Conservation (phyloP, 1,139 yeast species). For the Magnusiomyces suaveolens region DNA sequence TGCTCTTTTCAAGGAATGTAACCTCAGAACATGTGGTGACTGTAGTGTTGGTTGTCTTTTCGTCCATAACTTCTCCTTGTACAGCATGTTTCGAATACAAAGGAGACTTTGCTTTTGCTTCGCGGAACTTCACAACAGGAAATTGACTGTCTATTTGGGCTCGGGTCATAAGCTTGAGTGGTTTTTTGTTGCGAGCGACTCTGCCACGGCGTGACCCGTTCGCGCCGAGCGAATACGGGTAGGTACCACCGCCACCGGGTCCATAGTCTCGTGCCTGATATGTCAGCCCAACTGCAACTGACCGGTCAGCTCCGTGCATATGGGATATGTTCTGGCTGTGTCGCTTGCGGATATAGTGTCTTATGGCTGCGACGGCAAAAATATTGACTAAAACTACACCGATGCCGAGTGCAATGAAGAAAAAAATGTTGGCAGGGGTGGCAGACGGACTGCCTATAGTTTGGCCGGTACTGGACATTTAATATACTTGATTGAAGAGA, state of each 20-base stretch:
- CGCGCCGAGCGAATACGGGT: constrained; percentile 2
- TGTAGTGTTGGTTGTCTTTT: neutral
- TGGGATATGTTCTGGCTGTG: neutral
- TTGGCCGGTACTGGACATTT: neutral
- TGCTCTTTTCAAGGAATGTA: neutral
- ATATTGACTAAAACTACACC: constrained; percentile 33
- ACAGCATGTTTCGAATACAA: neutral
- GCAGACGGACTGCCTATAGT: neutral
- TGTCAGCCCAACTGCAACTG: neutral
- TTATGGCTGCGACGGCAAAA: constrained; percentile 32
- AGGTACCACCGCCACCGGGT: neutral
- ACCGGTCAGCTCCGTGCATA: neutral
- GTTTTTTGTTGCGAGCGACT: neutral
- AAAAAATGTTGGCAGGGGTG: constrained; percentile 16
- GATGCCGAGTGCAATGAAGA: constrained; percentile 34
- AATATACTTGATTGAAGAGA: neutral
- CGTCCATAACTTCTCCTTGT: neutral
- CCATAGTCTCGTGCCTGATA: neutral
- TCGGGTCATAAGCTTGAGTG: constrained; percentile 2
- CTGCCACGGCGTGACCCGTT: neutral
- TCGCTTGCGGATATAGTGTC: constrained; percentile 30
- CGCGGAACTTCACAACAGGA: neutral
- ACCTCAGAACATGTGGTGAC: neutral
- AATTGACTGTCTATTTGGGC: constrained; percentile 2
- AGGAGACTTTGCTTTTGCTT: neutral